phyloP scores from a whole-genome alignment of 805 yeast genomes.

The Metschnikowia hibisci region DNA sequence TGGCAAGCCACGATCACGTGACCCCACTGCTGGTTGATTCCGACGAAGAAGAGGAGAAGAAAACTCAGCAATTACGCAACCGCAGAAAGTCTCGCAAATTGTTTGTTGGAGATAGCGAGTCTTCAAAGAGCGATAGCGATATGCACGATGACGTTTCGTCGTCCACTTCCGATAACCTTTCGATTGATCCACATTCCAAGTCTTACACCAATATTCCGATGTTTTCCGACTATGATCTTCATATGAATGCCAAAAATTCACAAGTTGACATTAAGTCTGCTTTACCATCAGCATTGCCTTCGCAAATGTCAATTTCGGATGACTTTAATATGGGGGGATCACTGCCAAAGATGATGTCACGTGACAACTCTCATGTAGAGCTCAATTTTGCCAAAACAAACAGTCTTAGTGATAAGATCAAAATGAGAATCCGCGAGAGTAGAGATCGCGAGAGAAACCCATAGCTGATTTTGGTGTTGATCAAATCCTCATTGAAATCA shows the following conservation, averaged over 20 bases:
- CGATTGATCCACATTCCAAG: slow-evolving; percentile 54
- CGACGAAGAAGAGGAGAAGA: slow-evolving; percentile 49
- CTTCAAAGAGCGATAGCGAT: slow-evolving; percentile 17
- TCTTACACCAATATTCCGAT: slow-evolving; percentile 64
- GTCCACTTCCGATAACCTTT: slow-evolving; percentile 56
- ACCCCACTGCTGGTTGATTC: slow-evolving; percentile 29
- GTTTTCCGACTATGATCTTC: slow-evolving; percentile 48
- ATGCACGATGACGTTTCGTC: slow-evolving; percentile 24
- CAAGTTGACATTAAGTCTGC: slow-evolving; percentile 15
- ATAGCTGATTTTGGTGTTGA: no score
- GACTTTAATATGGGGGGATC: slow-evolving; percentile 24
- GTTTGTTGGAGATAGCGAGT: slow-evolving; percentile 9
- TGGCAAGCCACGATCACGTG: slow-evolving; percentile 34
- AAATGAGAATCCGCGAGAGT: slow-evolving; percentile 32
- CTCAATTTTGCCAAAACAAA: slow-evolving; percentile 25
- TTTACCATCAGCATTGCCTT: slow-evolving; percentile 17
- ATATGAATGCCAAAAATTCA: slow-evolving; percentile 22
- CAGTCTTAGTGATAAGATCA: slow-evolving; percentile 32
- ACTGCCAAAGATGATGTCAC: slow-evolving; percentile 16
- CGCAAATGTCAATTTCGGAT: slow-evolving; percentile 31
- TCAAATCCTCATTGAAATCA: neutral
- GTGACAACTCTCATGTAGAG: slow-evolving; percentile 28
- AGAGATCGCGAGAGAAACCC: slow-evolving; percentile 19
- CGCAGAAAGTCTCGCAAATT: slow-evolving; percentile 33
- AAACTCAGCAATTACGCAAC: slow-evolving; percentile 44